Evolutionary conservation across 192 early-diverging fungal genomes (phyloP).

Genomic region (Umbelopsis isabellina): DNA sequence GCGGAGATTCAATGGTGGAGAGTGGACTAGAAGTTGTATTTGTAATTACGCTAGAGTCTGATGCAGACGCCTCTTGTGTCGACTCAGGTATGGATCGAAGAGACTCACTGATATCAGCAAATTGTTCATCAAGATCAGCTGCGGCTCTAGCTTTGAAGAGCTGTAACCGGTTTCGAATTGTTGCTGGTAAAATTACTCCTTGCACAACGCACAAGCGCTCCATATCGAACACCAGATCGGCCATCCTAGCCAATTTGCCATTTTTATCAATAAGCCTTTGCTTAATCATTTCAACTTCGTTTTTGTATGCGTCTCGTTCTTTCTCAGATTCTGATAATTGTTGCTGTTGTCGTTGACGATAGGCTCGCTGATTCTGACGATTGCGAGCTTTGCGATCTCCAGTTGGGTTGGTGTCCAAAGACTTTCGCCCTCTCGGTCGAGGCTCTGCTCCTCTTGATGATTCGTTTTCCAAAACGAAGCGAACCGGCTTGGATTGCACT

Average conservation of each 20-base stretch:
- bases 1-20: slow-evolving; percentile 12
- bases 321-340: not conserved
- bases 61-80: not conserved
- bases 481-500: not conserved
- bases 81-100: not conserved
- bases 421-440: slow-evolving; percentile 10
- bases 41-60: slow-evolving; percentile 14
- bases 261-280: not conserved
- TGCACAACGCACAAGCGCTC: not conserved
- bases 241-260: slow-evolving; percentile 2
- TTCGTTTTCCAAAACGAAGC: slow-evolving; percentile 16
- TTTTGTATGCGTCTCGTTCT: not conserved
- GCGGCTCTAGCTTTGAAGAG: slow-evolving; percentile 8
- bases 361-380: slow-evolving; percentile 12
- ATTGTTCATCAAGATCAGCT: slow-evolving; percentile 11
- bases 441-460: slow-evolving; percentile 9
- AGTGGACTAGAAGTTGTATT: slow-evolving; percentile 10
- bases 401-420: not conserved
- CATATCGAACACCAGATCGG: slow-evolving; percentile 4
- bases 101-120: slow-evolving; percentile 19
- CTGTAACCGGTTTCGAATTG: not conserved
- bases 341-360: slow-evolving; percentile 12
- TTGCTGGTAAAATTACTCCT: not conserved
- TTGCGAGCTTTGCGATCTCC: slow-evolving; percentile 16
- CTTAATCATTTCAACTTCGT: not conserved